Percentiles rank a stretch among this genome's conserved stretches.
Evolutionary conservation across 2,329 filamentous ascomycete species (phyloP).

Genomic region (Cladosporium phlei): DNA sequence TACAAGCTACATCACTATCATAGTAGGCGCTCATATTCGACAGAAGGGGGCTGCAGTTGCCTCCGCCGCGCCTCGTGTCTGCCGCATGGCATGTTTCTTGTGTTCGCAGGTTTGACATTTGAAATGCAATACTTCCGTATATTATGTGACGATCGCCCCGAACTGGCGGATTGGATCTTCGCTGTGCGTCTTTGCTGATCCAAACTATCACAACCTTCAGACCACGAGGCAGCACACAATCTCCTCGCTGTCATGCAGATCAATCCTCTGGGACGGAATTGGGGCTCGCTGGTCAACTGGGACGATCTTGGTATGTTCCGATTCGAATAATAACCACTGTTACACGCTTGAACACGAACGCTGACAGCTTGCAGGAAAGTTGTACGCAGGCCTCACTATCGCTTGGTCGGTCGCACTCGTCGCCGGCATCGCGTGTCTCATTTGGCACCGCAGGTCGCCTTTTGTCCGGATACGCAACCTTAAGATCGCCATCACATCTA

Average conservation of each 20-base stretch:
- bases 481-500: conserved; percentile 21
- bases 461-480: conserved; percentile 24
- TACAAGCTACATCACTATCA: conserved; percentile 9
- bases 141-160: conserved; percentile 5
- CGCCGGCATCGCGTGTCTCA: conserved; percentile 19
- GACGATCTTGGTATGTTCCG: conserved; percentile 16
- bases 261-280: conserved; percentile 23
- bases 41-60: not conserved
- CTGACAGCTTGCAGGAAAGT: conserved; percentile 14
- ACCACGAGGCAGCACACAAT: not conserved
- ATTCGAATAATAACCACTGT: not conserved
- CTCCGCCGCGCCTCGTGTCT: conserved; percentile 8
- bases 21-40: conserved; percentile 2
- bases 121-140: not conserved
- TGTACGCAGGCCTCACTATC: conserved; percentile 22
- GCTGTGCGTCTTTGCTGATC: conserved; percentile 1
- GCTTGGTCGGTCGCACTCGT: conserved; percentile 21
- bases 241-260: conserved; percentile 28
- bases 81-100: conserved; percentile 13
- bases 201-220: not conserved
- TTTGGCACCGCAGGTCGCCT: conserved; percentile 21
- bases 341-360: not conserved
- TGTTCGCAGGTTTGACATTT: conserved; percentile 13
- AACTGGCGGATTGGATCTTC: not conserved
- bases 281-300: conserved; percentile 24